These are phyloP conservation scores for Evansstolkia leycettana DNA, from an alignment of 495 filamentous ascomycete species.

Conservation along the genomic window DNA sequence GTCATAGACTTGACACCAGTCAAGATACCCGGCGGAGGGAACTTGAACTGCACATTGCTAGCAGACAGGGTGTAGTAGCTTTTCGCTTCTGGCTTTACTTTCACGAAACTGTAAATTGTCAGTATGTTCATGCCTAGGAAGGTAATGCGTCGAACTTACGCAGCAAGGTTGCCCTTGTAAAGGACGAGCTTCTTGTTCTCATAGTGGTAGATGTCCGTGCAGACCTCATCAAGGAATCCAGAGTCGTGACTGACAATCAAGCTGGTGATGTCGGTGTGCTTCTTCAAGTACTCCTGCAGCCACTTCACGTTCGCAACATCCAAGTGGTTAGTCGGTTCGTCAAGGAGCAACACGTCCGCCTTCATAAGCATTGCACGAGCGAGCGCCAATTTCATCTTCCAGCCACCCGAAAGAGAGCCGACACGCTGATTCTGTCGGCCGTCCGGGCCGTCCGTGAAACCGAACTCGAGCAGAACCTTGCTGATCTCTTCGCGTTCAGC, in stretches of 20 bases:
- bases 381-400: conserved; percentile 99
- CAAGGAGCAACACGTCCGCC: conserved; percentile 87
- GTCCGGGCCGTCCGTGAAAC: conserved; percentile 81
- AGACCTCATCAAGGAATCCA: conserved; percentile 90
- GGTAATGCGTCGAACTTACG: conserved; percentile 27
- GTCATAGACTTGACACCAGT: conserved; percentile 91
- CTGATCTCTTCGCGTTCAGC: conserved; percentile 57
- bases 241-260: conserved; percentile 98
- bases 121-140: conserved; percentile 6
- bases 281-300: conserved; percentile 90
- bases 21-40: conserved; percentile 88
- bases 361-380: conserved; percentile 93
- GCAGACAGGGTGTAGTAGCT: conserved; percentile 96
- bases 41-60: conserved; percentile 89
- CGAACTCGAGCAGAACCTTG: conserved; percentile 74
- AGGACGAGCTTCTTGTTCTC: conserved; percentile 91
- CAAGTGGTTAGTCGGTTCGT: conserved; percentile 98
- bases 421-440: conserved; percentile 80
- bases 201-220: conserved; percentile 99
- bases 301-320: conserved; percentile 94
- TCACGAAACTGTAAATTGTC: conserved; percentile 60
- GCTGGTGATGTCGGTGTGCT: conserved; percentile 90
- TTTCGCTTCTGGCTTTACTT: conserved; percentile 89
- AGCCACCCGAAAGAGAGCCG: conserved; percentile 93
- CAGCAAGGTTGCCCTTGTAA: conserved; percentile 90